A percentile compares a stretch with the other conserved stretches of the same genome.
These are phyloP conservation scores for Lachancea meyersii DNA, from an alignment of 805 yeast species.

Conservation along the genomic window DNA sequence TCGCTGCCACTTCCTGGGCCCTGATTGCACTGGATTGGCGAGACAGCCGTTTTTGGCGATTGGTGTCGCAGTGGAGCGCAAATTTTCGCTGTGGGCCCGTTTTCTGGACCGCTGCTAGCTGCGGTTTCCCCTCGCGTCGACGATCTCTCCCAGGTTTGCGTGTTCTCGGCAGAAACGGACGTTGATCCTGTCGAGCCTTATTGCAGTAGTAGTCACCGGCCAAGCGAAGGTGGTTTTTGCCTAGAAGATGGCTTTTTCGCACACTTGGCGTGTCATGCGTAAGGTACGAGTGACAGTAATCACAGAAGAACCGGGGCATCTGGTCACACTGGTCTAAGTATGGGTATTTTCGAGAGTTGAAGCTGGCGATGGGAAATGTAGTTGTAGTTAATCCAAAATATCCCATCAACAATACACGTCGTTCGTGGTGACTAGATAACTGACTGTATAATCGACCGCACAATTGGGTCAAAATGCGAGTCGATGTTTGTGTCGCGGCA, in stretches of 20 bases:
- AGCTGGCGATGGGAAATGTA: neutral
- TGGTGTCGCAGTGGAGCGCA: constrained; percentile 10
- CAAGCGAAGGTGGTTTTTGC: constrained; percentile 65
- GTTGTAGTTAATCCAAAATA: neutral
- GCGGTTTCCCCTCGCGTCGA: neutral
- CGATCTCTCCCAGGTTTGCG: constrained; percentile 1
- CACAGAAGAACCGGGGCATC: constrained; percentile 64
- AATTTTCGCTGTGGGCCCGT: constrained; percentile 1
- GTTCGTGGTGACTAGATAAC: neutral
- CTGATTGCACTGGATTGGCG: neutral
- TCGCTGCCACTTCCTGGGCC: neutral
- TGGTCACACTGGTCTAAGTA: too few relatives aligned
- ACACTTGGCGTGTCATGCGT: constrained; percentile 90
- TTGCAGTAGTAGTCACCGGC: constrained; percentile 72
- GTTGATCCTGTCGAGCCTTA: constrained; percentile 13
- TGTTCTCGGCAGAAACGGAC: neutral
- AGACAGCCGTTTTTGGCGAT: constrained; percentile 6
- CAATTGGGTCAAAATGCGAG: neutral
- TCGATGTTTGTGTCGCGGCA: too few relatives aligned
- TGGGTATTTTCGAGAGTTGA: too few relatives aligned
- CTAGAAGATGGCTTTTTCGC: constrained; percentile 69
- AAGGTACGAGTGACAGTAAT: constrained; percentile 72
- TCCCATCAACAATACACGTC: too few relatives aligned
- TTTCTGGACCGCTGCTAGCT: neutral
- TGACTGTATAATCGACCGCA: neutral